Base-by-base conservation (phyloP, 164 flowering plant species). In the Protea cynaroides region DNA sequence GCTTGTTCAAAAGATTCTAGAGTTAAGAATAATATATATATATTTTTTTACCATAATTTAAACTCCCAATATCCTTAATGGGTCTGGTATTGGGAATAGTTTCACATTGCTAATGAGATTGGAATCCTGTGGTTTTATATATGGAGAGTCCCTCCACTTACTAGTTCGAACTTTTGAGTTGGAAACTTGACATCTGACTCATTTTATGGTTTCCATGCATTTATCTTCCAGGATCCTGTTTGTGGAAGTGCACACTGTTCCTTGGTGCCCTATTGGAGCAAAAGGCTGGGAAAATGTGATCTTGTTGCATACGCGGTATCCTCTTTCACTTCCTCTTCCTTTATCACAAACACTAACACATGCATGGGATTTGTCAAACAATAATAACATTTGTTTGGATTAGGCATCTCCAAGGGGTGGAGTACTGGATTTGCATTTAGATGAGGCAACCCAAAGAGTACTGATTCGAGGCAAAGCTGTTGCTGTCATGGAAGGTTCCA, bases 331-430 rank as follows among this genome's bases (percentile, higher is more conserved):
- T 37, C 36, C 25, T 37, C 59, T 53, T 10, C 25, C 11, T n/a
- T n/a, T n/a, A 14, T 47, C 10, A 44, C 49, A 3, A 2, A 49
- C 57, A 0, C 56, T 14, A 47, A 36, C 51, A 46, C 18, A 29
- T 56, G 9, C 11, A 19, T 19, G 13, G 17, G 19, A 13, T 7
- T 29, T 21, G 21, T 23, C 25, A 1, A 12, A 58, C 46, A 36
- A 52, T 34, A 2, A 3, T 24, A 36, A 22, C 18, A 18, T 15
- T 56, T 38, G 18, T 29, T 37, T 63, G 67, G 23, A 6, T 13
- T 79, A 89, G 92, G 97, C 92, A 71, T 91, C 96, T 24, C 81
- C 86, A 13, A 81, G 97, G 72, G 74, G 97, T 62, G 97, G 93
- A 46, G 63, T 71, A 47, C 8, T 91, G 63, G 71, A 81, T 58